phyloP scores from a whole-genome alignment of 2,329 filamentous ascomycete species.

The Malbranchea zuffiana region DNA sequence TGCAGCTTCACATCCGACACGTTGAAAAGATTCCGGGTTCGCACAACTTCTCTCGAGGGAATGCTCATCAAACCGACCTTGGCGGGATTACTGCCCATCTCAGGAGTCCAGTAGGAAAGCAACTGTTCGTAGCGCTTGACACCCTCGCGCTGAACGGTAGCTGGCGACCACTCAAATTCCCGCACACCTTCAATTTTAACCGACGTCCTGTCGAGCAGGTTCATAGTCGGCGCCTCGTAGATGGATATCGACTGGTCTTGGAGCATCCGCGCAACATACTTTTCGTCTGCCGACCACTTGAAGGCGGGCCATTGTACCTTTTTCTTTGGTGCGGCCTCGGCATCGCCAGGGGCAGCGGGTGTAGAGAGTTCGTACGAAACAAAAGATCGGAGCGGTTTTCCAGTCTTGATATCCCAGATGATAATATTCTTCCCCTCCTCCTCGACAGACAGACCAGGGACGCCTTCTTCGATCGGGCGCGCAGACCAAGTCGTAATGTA shows the following conservation, averaged over 20 bases:
- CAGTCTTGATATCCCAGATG: constrained; percentile 91
- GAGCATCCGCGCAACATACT: constrained; percentile 87
- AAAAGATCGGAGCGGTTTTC: constrained; percentile 84
- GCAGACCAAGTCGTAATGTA: constrained; percentile 97
- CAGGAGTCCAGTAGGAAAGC: constrained; percentile 97
- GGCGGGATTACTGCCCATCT: constrained; percentile 94
- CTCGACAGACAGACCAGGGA: constrained; percentile 72
- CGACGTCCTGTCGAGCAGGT: constrained; percentile 75
- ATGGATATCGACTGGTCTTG: constrained; percentile 82
- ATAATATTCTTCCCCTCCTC: constrained; percentile 99
- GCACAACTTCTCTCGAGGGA: constrained; percentile 85
- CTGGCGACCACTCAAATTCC: constrained; percentile 96
- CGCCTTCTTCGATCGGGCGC: constrained; percentile 79
- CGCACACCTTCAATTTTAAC: constrained; percentile 95
- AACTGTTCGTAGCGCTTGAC: constrained; percentile 91
- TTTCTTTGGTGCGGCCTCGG: constrained; percentile 59
- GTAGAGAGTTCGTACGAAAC: constrained; percentile 69
- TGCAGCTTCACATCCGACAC: constrained; percentile 95
- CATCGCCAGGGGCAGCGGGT: constrained; percentile 47
- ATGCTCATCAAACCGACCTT: constrained; percentile 96
- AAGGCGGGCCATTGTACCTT: constrained; percentile 98
- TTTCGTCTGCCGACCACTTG: constrained; percentile 98
- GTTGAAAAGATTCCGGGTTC: constrained; percentile 94
- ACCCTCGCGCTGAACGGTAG: constrained; percentile 67
- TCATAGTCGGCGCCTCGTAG: constrained; percentile 83